These are phyloP conservation scores for Globisporangium takayamanum DNA, from an alignment of 352 stramenopile species.

Conservation along the genomic window DNA sequence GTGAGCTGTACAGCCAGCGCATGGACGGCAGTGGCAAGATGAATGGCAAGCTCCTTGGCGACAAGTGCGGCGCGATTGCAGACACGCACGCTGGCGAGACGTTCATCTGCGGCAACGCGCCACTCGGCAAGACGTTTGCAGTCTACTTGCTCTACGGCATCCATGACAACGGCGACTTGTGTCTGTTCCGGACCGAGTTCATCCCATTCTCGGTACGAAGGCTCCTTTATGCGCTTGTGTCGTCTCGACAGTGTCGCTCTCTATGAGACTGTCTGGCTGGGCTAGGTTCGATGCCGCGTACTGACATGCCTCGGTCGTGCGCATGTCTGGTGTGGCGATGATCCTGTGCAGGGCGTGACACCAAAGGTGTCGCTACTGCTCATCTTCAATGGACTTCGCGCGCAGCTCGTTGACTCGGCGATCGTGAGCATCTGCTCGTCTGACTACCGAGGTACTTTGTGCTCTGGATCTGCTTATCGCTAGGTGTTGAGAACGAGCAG, in stretches of 20 bases:
- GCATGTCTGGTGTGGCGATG: not conserved
- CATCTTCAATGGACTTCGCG: slow-evolving; percentile 34
- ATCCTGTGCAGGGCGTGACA: slow-evolving; percentile 32
- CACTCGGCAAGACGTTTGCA: slow-evolving; percentile 51
- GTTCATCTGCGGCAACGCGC: slow-evolving; percentile 53
- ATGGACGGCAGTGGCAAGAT: slow-evolving; percentile 55
- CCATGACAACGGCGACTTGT: slow-evolving; percentile 65
- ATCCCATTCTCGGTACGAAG: slow-evolving; percentile 60
- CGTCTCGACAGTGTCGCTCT: not conserved
- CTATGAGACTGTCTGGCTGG: not conserved
- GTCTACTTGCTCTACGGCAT: slow-evolving; percentile 62
- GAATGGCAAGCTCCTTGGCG: slow-evolving; percentile 56
- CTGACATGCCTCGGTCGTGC: not conserved
- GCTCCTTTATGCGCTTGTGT: not conserved
- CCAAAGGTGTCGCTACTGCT: slow-evolving; percentile 53
- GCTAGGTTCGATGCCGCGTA: not conserved
- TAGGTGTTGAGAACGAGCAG: no score
- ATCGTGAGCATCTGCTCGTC: slow-evolving; percentile 53
- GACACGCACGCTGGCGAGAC: slow-evolving; percentile 64
- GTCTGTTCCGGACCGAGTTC: slow-evolving; percentile 60
- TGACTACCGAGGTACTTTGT: slow-evolving; percentile 54
- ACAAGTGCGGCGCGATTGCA: slow-evolving; percentile 39
- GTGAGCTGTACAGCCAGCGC: slow-evolving; percentile 58
- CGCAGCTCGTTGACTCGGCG: slow-evolving; percentile 40
- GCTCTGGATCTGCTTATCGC: no score